Evolutionary conservation across 768 basidiomycete genomes (phyloP).

Genomic region (Dendrothele bispora): DNA sequence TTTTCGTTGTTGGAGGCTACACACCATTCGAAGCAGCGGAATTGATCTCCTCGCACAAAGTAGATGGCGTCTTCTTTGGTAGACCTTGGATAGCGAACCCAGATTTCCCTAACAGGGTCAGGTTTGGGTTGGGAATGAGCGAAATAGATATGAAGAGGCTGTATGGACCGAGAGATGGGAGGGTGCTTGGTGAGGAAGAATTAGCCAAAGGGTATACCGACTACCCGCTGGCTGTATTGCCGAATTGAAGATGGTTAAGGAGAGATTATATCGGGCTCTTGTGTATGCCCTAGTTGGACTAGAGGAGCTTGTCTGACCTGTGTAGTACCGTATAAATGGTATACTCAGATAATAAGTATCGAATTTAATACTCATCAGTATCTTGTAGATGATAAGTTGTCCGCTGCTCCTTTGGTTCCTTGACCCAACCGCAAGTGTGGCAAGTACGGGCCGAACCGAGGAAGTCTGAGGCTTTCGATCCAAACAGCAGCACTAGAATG

Average conservation of each 20-base stretch:
- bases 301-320: too few species aligned
- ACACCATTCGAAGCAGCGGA: conserved; percentile 18
- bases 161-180: conserved; percentile 11
- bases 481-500: too few species aligned
- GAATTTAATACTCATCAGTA: too few species aligned
- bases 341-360: too few species aligned
- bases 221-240: conserved; percentile 4
- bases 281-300: conserved; percentile 21
- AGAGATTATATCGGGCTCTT: conserved; percentile 16
- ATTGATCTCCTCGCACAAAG: conserved; percentile 14
- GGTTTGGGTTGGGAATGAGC: conserved; percentile 16
- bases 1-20: too few species aligned
- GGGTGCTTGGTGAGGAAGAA: neutral
- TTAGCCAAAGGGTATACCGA: conserved; percentile 5
- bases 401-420: too few species aligned
- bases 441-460: too few species aligned
- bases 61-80: conserved; percentile 24
- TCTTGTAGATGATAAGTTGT: too few species aligned
- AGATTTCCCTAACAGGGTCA: conserved; percentile 22
- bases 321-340: too few species aligned
- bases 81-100: conserved; percentile 23
- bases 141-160: conserved; percentile 15
- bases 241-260: too few species aligned
- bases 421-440: too few species aligned
- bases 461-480: too few species aligned